These are phyloP conservation scores for Diaporthe capsici DNA, from an alignment of 2,329 filamentous ascomycete species.

Conservation along the genomic window DNA sequence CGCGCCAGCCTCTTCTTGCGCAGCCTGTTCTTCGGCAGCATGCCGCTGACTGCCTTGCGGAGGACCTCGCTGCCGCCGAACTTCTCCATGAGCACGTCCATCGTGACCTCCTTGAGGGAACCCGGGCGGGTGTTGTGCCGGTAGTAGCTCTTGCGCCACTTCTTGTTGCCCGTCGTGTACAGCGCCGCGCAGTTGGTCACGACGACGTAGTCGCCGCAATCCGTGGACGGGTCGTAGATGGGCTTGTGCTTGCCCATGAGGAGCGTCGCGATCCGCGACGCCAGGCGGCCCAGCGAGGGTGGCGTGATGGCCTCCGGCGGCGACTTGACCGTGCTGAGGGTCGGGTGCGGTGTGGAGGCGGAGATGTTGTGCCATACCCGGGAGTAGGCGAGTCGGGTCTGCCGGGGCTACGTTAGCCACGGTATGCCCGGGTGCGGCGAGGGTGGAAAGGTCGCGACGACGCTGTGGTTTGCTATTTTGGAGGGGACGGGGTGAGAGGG, in stretches of 20 bases:
- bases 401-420: conserved; percentile 35
- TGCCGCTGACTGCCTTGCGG: conserved; percentile 92
- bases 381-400: conserved; percentile 97
- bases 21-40: conserved; percentile 97
- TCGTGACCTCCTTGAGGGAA: conserved; percentile 87
- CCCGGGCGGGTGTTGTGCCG: conserved; percentile 93
- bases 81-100: conserved; percentile 96
- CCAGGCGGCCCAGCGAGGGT: conserved; percentile 90
- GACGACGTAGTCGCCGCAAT: conserved; percentile 99
- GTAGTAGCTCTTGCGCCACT: conserved; percentile 95
- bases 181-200: conserved; percentile 90
- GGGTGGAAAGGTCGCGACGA: too few species aligned
- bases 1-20: conserved; percentile 88
- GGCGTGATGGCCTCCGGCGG: conserved; percentile 67
- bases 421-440: too few species aligned
- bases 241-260: conserved; percentile 99
- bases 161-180: conserved; percentile 92
- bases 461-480: neutral
- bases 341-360: conserved; percentile 76
- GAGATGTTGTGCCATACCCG: conserved; percentile 93
- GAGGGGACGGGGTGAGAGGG: conserved; percentile 19
- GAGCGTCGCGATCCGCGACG: conserved; percentile 86
- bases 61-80: conserved; percentile 93
- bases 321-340: conserved; percentile 68
- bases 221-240: conserved; percentile 95